A percentile compares a stretch with the other conserved stretches of the same genome.
Evolutionary conservation across 2,329 filamentous ascomycete species (phyloP).

Genomic region (Blastomyces emzantsi): DNA sequence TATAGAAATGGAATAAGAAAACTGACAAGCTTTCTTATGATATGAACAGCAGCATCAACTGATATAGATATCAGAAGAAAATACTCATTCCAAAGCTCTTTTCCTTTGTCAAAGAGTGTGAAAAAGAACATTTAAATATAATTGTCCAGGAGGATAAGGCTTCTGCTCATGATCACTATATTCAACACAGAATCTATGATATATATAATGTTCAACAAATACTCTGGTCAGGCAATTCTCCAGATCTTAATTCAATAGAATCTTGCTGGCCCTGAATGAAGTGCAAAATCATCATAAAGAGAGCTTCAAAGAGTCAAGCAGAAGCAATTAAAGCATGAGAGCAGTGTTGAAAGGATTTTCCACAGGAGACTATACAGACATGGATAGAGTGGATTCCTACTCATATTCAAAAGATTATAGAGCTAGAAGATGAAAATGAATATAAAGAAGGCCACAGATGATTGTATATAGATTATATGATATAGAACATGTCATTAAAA

Average conservation of each 20-base stretch:
- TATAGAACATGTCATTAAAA: background rate
- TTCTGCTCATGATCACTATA: no score
- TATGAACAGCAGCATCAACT: background rate
- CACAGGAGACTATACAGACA: background rate
- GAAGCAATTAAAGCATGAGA: background rate
- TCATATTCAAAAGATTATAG: slow-evolving; percentile 8
- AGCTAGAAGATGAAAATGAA: slow-evolving; percentile 6
- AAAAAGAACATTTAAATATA: no score
- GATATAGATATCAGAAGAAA: background rate
- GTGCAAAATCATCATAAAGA: background rate
- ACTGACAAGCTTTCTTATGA: background rate
- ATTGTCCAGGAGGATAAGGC: no score
- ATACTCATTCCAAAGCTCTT: no score
- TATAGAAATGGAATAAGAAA: background rate
- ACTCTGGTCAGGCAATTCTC: background rate
- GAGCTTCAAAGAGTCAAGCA: no score
- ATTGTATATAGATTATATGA: background rate
- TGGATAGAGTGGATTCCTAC: background rate
- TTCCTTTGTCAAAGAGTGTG: no score
- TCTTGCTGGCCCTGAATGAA: background rate
- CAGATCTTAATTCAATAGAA: background rate
- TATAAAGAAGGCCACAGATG: slow-evolving; percentile 3
- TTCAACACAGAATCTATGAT: no score
- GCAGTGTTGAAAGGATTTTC: background rate
- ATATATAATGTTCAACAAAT: background rate